phyloP scores from a whole-genome alignment of 2,329 filamentous ascomycete genomes.

The Penicillium occitanis region DNA sequence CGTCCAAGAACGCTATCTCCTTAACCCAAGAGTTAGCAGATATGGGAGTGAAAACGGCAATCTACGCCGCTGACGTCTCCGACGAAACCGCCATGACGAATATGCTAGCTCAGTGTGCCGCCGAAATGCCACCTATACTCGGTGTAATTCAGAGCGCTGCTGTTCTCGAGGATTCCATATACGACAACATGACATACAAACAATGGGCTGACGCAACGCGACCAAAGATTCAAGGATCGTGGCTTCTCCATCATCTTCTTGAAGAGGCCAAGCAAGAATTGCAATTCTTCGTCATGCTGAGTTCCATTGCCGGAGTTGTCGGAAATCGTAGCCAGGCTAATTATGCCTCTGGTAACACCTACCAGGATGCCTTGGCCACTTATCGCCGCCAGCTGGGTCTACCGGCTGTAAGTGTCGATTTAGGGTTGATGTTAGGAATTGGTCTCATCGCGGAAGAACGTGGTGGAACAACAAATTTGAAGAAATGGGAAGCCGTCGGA shows the following conservation, averaged over 20 bases:
- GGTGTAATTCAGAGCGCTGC: constrained; percentile 42
- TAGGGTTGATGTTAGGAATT: constrained; percentile 32
- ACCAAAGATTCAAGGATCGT: constrained; percentile 44
- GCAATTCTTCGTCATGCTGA: constrained; percentile 44
- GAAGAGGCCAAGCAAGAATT: constrained; percentile 24
- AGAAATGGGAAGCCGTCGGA: constrained; percentile 6
- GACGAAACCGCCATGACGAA: neutral
- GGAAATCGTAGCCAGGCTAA: constrained; percentile 43
- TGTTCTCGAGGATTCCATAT: constrained; percentile 37
- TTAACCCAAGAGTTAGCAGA: neutral
- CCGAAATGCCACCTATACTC: constrained; percentile 30
- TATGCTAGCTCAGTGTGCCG: neutral
- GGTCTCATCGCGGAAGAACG: constrained; percentile 26
- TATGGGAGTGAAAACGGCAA: neutral
- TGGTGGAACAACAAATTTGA: neutral
- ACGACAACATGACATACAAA: constrained; percentile 35
- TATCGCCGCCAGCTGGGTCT: constrained; percentile 22
- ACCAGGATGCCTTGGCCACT: constrained; percentile 24
- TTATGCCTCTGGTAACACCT: constrained; percentile 28
- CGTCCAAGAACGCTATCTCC: constrained; percentile 23
- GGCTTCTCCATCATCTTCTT: constrained; percentile 26
- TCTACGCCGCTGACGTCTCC: neutral
- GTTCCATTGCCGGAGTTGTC: constrained; percentile 30
- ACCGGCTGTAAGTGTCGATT: constrained; percentile 28
- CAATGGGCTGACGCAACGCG: constrained; percentile 30